A percentile compares a stretch with the other conserved stretches of the same genome.
Conservation (phyloP, 2,329 filamentous ascomycete genomes). For the Venturia nashicola region DNA sequence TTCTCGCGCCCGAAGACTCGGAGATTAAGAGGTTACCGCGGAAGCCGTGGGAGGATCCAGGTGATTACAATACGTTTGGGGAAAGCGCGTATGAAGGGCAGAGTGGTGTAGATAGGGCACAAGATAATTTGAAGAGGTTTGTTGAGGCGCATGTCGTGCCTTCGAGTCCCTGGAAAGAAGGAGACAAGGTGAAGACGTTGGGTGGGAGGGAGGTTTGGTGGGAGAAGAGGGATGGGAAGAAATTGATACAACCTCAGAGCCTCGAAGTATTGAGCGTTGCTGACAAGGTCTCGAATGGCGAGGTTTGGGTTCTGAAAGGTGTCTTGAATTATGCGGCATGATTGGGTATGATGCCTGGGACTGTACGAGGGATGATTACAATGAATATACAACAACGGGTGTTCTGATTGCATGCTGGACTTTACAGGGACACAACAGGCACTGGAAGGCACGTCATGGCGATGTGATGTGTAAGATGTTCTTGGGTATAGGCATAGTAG, state of each 20-base stretch:
- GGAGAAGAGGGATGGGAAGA: slow-evolving; percentile 57
- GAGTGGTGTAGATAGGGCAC: slow-evolving; percentile 63
- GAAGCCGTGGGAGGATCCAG: slow-evolving; percentile 75
- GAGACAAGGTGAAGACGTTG: slow-evolving; percentile 53
- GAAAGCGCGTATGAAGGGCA: slow-evolving; percentile 62
- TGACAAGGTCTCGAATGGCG: slow-evolving; percentile 71
- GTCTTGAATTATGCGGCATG: slow-evolving; percentile 28
- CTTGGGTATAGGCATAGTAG: neutral
- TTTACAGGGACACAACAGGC: neutral
- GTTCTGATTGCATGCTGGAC: neutral
- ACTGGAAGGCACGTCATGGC: too few relatives aligned
- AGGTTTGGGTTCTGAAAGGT: slow-evolving; percentile 66
- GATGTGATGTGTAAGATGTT: neutral
- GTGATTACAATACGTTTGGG: slow-evolving; percentile 58
- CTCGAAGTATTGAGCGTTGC: slow-evolving; percentile 66
- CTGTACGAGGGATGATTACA: neutral
- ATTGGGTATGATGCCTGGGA: neutral
- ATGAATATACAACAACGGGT: neutral
- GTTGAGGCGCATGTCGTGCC: slow-evolving; percentile 77
- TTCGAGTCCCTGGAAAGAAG: slow-evolving; percentile 61
- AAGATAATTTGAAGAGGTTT: slow-evolving; percentile 64
- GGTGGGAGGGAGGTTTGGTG: slow-evolving; percentile 69
- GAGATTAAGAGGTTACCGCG: slow-evolving; percentile 65
- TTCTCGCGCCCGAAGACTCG: slow-evolving; percentile 77
- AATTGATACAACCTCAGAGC: slow-evolving; percentile 64